Percentiles rank a stretch among this genome's conserved stretches.
phyloP scores from a whole-genome alignment of 805 yeast genomes.

The Suhomyces sp. region DNA sequence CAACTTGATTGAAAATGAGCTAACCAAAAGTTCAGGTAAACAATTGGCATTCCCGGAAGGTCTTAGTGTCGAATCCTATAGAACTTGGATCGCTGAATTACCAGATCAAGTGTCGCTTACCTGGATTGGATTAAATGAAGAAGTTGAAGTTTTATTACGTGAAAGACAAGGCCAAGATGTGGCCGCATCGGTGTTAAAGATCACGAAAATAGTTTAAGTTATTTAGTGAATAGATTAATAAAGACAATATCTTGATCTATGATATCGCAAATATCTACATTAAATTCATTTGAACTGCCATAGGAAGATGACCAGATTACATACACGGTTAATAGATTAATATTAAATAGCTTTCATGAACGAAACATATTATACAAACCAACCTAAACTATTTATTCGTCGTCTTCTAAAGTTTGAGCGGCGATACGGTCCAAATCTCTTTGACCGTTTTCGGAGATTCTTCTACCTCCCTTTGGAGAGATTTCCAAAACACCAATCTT shows the following conservation, averaged over 20 bases:
- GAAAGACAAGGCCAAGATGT: constrained; percentile 20
- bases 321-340: too few species aligned
- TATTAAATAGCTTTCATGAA: constrained; percentile 5
- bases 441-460: constrained; percentile 98
- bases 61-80: constrained; percentile 28
- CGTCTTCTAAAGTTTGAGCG: constrained; percentile 95
- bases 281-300: too few species aligned
- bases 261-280: too few species aligned
- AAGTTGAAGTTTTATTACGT: constrained; percentile 37
- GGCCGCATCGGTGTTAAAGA: constrained; percentile 4
- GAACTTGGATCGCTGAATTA: constrained; percentile 50
- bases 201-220: too few species aligned
- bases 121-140: constrained; percentile 53
- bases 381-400: constrained; percentile 44
- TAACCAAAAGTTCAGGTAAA: constrained; percentile 13
- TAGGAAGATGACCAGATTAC: too few species aligned
- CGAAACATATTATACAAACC: constrained; percentile 11
- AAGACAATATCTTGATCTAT: too few species aligned
- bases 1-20: constrained; percentile 36
- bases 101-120: constrained; percentile 54
- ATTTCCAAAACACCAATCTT: constrained; percentile 96
- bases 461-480: constrained; percentile 98
- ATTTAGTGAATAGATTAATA: too few species aligned
- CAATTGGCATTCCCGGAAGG: constrained; percentile 50
- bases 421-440: constrained; percentile 99